Conservation (phyloP, 441 rosid species). For the Populus tomentosa region DNA sequence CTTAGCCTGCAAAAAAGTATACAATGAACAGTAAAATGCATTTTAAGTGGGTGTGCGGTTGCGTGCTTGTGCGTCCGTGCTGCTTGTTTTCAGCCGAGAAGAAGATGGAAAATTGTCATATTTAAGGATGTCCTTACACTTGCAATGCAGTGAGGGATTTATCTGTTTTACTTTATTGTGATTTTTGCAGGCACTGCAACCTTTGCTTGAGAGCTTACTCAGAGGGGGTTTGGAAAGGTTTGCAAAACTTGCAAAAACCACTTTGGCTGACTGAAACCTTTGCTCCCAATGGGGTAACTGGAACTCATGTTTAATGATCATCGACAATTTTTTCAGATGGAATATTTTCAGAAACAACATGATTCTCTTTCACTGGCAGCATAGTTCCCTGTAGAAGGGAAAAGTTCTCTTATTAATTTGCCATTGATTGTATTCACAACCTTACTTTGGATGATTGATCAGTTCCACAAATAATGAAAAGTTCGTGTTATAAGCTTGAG, state of each 20-base stretch:
- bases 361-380: neutral
- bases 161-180: neutral
- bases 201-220: slow-evolving; percentile 69
- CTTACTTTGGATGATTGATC: neutral
- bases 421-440: neutral
- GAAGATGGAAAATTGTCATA: neutral
- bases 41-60: neutral
- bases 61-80: too few species aligned
- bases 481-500: neutral
- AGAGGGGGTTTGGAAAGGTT: slow-evolving; percentile 60
- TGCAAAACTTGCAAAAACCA: slow-evolving; percentile 49
- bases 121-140: neutral
- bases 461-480: neutral
- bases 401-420: neutral
- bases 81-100: neutral
- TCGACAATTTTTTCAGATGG: neutral
- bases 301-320: neutral
- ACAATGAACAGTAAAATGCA: neutral
- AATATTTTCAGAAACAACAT: neutral
- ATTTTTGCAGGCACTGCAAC: slow-evolving; percentile 65
- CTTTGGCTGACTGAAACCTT: slow-evolving; percentile 18
- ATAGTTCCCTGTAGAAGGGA: neutral
- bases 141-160: neutral
- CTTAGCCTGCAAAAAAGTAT: neutral
- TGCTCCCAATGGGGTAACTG: slow-evolving; percentile 5